Conservation (phyloP, 306 rosid genomes). For the Cotoneaster glaucophyllus region DNA sequence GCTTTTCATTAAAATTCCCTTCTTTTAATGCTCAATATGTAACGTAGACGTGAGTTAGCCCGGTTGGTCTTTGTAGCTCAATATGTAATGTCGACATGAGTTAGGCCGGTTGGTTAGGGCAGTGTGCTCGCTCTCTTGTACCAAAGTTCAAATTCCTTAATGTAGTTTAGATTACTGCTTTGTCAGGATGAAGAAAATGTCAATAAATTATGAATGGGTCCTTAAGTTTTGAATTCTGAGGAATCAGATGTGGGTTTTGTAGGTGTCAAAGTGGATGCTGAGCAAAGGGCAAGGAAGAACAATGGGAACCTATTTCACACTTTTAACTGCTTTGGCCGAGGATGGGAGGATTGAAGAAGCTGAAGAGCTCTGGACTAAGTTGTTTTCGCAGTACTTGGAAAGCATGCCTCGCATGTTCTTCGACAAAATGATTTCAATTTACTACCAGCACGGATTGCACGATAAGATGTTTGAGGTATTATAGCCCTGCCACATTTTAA, state of each 20-base stretch:
- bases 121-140: no score
- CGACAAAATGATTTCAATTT: slow-evolving; percentile 71
- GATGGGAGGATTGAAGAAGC: slow-evolving; percentile 92
- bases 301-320: slow-evolving; percentile 81
- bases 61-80: not conserved
- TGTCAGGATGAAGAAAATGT: no score
- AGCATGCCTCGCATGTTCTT: slow-evolving; percentile 82
- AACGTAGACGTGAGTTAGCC: not conserved
- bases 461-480: slow-evolving; percentile 90
- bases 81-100: no score
- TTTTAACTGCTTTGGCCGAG: slow-evolving; percentile 76
- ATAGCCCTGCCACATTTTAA: not conserved
- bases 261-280: slow-evolving; percentile 93
- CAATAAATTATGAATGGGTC: not conserved
- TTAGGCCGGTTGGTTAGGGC: no score
- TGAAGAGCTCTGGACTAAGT: slow-evolving; percentile 86
- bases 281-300: slow-evolving; percentile 99
- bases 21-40: not conserved
- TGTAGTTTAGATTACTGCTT: no score
- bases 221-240: not conserved
- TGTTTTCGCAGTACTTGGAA: slow-evolving; percentile 65
- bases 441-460: slow-evolving; percentile 51
- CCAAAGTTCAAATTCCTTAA: no score
- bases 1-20: no score
- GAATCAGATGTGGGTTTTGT: slow-evolving; percentile 18